These are phyloP conservation scores for Quercus wislizeni DNA, from an alignment of 306 rosid species.

Conservation along the genomic window DNA sequence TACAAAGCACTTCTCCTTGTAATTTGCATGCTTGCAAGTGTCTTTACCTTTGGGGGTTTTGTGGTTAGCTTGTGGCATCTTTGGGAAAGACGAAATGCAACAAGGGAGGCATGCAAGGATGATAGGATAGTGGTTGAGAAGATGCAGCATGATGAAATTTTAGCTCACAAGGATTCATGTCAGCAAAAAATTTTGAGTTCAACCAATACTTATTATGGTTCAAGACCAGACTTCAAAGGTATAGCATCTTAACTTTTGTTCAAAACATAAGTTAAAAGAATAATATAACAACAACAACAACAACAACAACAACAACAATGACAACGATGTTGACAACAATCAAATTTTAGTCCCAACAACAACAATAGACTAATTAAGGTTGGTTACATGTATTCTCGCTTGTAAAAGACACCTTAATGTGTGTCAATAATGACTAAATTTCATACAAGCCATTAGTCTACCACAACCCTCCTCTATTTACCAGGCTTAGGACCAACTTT, in stretches of 20 bases:
- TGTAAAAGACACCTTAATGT: too few relatives aligned
- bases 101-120: slow-evolving; percentile 21
- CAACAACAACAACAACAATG: too few relatives aligned
- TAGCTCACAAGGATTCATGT: slow-evolving; percentile 29
- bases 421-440: too few relatives aligned
- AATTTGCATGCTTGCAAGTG: slow-evolving; percentile 65
- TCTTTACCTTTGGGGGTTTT: slow-evolving; percentile 69
- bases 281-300: background rate
- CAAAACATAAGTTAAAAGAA: slow-evolving; percentile 2
- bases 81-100: slow-evolving; percentile 49
- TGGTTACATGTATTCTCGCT: too few relatives aligned
- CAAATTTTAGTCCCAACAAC: too few relatives aligned
- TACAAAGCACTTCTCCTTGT: slow-evolving; percentile 69
- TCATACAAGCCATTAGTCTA: too few relatives aligned
- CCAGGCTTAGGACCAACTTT: too few relatives aligned
- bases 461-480: too few relatives aligned
- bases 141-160: slow-evolving; percentile 20
- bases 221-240: slow-evolving; percentile 84
- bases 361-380: too few relatives aligned
- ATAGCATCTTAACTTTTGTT: background rate
- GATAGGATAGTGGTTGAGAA: background rate
- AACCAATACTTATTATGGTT: slow-evolving; percentile 49
- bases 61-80: slow-evolving; percentile 70
- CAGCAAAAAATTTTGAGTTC: slow-evolving; percentile 24
- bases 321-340: too few relatives aligned